A percentile compares a stretch with the other conserved stretches of the same genome.
phyloP scores from a whole-genome alignment of 495 filamentous ascomycete genomes.

The Talaromyces stipitatus region DNA sequence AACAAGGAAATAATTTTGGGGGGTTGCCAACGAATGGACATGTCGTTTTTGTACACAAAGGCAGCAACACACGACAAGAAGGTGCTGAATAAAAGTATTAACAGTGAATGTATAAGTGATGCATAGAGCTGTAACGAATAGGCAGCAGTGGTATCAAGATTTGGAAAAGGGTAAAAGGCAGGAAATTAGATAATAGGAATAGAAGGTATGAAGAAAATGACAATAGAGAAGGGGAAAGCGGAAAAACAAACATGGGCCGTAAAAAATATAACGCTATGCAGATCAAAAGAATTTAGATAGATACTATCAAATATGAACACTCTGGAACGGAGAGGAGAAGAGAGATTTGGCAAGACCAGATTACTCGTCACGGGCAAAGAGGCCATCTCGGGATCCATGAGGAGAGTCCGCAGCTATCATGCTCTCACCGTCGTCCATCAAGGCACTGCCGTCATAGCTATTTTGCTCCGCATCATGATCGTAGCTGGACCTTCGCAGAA shows the following conservation, averaged over 20 bases:
- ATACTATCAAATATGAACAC: neutral
- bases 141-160: slow-evolving; percentile 11
- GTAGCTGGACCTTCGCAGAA: slow-evolving; percentile 60
- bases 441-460: slow-evolving; percentile 27
- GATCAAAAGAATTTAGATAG: neutral
- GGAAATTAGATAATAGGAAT: slow-evolving; percentile 9
- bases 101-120: neutral
- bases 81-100: slow-evolving; percentile 1
- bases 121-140: neutral
- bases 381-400: neutral
- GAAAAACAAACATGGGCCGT: neutral
- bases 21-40: neutral
- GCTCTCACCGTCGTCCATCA: slow-evolving; percentile 32
- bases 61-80: neutral
- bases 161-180: slow-evolving; percentile 7
- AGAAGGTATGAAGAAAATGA: neutral
- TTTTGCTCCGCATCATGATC: slow-evolving; percentile 59
- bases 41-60: slow-evolving; percentile 1
- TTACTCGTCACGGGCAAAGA: slow-evolving; percentile 1
- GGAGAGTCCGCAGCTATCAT: slow-evolving; percentile 20
- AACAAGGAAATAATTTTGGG: neutral
- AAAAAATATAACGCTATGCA: slow-evolving; percentile 5
- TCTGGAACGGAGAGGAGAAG: neutral
- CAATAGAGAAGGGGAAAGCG: neutral
- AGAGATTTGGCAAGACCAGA: neutral